Evolutionary conservation across 768 basidiomycete species (phyloP), one percentile per base, ranked within the genome.

Genomic region (Infundibulicybe gibba): DNA sequence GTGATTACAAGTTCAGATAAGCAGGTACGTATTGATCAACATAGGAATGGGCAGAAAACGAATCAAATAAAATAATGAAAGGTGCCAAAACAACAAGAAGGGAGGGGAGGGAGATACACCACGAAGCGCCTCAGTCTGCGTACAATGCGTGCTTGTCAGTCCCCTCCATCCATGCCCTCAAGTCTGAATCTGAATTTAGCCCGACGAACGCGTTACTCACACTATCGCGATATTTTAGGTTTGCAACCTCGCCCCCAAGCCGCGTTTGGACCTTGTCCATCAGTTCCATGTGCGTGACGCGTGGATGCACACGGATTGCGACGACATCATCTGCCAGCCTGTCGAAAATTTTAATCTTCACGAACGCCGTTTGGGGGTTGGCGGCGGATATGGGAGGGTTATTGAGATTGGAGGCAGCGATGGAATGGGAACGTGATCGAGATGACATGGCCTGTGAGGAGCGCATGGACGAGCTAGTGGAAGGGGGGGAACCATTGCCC

Each of bases 261-360:
- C 97, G 81, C 32, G 87, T 79, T 57, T 91, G 83, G 31, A 97
- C 90, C 69, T 98, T 99, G 43, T 83, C 89, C 76, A 97, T 85
- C 50, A 99, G 74, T 59, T 95, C 92, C 9, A 67, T 71, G 58
- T 90, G 87, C 6, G 88, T 83, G 34, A 98, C 94, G 43, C 78
- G 81, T 17, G 97, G 97, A 61, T 95, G 94, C 21, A 98, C 95
- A 12, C 97, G 85, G 47, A 98, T 97, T 3, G 97, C 97, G 52
- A 98, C 93, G 45, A 98, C 71, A 64, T 99, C 97, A 61, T 98
- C 94, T 19, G 92, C 86, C 47, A 86, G 76, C 33, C 90, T 81
- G 68, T 97, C 90, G 63, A 97, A 97, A 39, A 99, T 92, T 70
- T 99, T 99, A 70, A 99, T 97, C 71, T 98, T 99, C 54, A 98